phyloP scores from a whole-genome alignment of 192 early-diverging fungal species.

The Backusella luteola region DNA sequence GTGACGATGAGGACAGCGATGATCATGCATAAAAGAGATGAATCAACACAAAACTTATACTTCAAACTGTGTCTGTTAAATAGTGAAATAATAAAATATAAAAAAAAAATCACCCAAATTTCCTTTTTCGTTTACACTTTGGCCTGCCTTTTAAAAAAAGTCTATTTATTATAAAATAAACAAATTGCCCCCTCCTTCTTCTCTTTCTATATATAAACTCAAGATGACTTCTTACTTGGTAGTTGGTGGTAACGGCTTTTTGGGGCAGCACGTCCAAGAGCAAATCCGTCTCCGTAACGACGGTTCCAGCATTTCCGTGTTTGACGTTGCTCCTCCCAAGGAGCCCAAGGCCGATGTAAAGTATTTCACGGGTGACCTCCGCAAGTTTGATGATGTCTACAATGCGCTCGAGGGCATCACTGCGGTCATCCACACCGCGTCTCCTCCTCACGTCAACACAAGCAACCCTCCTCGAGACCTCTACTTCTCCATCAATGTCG shows the following conservation, averaged over 20 bases:
- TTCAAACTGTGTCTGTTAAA: not conserved
- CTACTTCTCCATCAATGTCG: slow-evolving; percentile 80
- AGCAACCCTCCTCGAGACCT: slow-evolving; percentile 64
- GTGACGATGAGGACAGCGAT: slow-evolving; percentile 20
- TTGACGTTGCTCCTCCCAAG: slow-evolving; percentile 70
- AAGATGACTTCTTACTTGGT: slow-evolving; percentile 56
- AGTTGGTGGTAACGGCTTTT: slow-evolving; percentile 88
- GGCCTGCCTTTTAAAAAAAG: not conserved
- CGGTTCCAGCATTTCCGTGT: slow-evolving; percentile 65
- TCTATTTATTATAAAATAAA: not conserved
- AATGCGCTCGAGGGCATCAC: slow-evolving; percentile 62
- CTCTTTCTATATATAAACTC: not conserved
- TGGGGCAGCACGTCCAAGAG: slow-evolving; percentile 76
- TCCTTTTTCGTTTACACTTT: not conserved
- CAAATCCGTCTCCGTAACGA: slow-evolving; percentile 66
- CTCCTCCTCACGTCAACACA: slow-evolving; percentile 63
- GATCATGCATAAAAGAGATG: slow-evolving; percentile 17
- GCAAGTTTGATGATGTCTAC: slow-evolving; percentile 54
- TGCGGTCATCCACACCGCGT: slow-evolving; percentile 88
- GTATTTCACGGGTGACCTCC: slow-evolving; percentile 49
- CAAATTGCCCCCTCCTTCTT: not conserved
- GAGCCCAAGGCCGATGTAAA: slow-evolving; percentile 42
- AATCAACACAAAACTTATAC: not conserved
- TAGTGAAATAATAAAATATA: too few species aligned
- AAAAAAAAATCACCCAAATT: not conserved